Evolutionary conservation across 2,329 filamentous ascomycete species (phyloP).

Genomic region (Alternaria sp.): DNA sequence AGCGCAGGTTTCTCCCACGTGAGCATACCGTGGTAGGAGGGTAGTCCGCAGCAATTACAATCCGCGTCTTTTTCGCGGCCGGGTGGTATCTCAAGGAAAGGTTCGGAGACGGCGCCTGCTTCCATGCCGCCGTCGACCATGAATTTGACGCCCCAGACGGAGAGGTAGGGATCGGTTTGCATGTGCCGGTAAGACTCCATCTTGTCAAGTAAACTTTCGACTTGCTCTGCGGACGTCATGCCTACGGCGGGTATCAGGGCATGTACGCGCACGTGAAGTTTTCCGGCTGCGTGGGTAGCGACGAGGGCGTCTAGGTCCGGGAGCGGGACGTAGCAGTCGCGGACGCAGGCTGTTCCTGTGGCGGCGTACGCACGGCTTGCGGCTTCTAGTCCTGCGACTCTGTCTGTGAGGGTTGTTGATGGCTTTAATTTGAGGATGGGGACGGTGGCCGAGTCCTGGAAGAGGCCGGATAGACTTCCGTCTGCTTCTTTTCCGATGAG

Average conservation of each 20-base stretch:
- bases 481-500: background rate
- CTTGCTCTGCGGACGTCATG: background rate
- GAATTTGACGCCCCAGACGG: background rate
- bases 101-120: background rate
- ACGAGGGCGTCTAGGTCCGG: background rate
- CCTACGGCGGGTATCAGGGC: background rate
- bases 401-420: background rate
- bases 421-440: background rate
- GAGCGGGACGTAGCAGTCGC: background rate
- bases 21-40: background rate
- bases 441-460: background rate
- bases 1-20: background rate
- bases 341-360: background rate
- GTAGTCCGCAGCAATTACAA: background rate
- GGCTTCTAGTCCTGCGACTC: background rate
- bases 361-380: background rate
- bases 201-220: no score
- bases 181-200: background rate
- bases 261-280: background rate
- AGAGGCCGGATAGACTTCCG: background rate
- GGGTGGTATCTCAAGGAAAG: no score
- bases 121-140: background rate
- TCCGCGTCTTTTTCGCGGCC: background rate
- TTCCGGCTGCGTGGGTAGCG: rapidly evolving
- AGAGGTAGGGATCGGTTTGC: background rate